Evolutionary conservation across 108 stramenopile genomes (phyloP).

Genomic region (Nitzschia palea): DNA sequence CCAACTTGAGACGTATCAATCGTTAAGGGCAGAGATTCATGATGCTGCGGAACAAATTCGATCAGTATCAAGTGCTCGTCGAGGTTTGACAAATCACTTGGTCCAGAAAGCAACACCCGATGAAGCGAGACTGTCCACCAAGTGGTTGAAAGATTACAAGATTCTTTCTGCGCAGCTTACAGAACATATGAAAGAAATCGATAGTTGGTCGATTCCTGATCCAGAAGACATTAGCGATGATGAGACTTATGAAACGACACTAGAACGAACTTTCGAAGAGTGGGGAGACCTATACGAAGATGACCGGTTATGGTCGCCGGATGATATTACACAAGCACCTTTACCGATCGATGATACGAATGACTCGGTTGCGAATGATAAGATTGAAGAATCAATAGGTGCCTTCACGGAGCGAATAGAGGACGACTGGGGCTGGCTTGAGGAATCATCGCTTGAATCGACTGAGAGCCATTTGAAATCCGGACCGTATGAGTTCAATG

Average conservation of each 20-base stretch:
- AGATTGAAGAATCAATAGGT: background rate
- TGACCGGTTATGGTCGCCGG: constrained; percentile 4
- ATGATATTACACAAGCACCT: background rate
- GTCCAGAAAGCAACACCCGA: constrained; percentile 37
- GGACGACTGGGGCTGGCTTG: constrained; percentile 18
- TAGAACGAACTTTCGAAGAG: constrained; percentile 8
- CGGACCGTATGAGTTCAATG: background rate
- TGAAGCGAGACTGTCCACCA: constrained; percentile 41
- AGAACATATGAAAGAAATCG: constrained; percentile 42
- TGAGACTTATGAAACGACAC: constrained; percentile 19
- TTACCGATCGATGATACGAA: constrained; percentile 5
- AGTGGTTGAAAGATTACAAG: constrained; percentile 34
- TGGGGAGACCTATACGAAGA: constrained; percentile 25
- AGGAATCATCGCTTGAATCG: background rate
- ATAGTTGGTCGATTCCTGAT: constrained; percentile 31
- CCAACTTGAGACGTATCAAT: background rate
- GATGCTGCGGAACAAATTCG: constrained; percentile 14
- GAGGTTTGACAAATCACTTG: constrained; percentile 33
- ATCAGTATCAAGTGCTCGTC: constrained; percentile 28
- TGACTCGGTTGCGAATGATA: background rate
- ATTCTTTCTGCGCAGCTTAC: constrained; percentile 31
- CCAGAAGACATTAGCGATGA: constrained; percentile 2
- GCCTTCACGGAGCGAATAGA: constrained; percentile 5
- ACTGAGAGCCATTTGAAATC: background rate
- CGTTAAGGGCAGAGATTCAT: constrained; percentile 8